Evolutionary conservation across 176 grass and related monocot species (phyloP).

Genomic region (Rhynchospora pubera): DNA sequence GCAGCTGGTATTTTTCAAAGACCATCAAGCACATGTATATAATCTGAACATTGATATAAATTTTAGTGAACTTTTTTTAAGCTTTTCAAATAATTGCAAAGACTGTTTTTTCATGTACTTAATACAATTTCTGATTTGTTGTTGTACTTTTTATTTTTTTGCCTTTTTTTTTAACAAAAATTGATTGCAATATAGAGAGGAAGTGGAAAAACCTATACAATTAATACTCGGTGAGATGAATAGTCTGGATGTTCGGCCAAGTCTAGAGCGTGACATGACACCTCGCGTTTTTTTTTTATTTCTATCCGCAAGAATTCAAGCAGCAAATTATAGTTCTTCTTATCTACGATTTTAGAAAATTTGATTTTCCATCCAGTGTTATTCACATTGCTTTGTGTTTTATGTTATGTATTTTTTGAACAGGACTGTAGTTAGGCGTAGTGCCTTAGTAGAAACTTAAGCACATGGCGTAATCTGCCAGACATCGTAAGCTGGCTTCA

Average conservation of each 20-base stretch:
- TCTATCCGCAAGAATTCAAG: slow-evolving; percentile 94
- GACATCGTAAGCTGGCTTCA: no score
- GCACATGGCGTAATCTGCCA: no score
- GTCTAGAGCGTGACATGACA: slow-evolving; percentile 80
- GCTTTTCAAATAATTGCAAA: neutral
- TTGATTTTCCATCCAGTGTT: no score
- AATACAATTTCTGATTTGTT: neutral
- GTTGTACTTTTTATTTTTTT: slow-evolving; percentile 1
- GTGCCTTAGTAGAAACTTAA: no score
- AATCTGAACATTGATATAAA: neutral
- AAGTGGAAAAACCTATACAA: slow-evolving; percentile 94
- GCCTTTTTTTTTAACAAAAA: no score
- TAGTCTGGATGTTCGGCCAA: slow-evolving; percentile 68
- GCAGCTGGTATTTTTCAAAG: neutral
- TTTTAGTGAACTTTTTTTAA: no score
- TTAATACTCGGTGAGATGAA: slow-evolving; percentile 87
- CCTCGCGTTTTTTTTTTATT: slow-evolving; percentile 93
- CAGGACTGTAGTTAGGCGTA: no score
- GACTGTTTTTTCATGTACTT: neutral
- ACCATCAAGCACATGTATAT: no score
- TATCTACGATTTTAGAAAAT: neutral
- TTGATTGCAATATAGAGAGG: slow-evolving; percentile 54
- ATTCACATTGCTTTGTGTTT: no score
- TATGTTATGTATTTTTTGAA: no score
- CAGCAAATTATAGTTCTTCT: slow-evolving; percentile 40